These are phyloP conservation scores for Nicotiana benthamiana DNA, from an alignment of 257 asterid species.

Conservation along the genomic window DNA sequence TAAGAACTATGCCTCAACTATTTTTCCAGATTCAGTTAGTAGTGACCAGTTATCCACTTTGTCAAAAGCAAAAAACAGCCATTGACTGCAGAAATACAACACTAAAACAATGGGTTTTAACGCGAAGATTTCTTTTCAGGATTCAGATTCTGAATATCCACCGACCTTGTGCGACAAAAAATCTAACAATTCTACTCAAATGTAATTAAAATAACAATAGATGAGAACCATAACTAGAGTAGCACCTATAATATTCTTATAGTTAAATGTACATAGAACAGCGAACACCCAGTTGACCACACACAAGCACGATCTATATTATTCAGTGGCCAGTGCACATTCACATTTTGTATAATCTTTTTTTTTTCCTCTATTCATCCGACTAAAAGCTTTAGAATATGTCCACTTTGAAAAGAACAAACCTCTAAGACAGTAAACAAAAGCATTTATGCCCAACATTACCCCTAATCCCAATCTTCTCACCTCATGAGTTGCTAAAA, in stretches of 20 bases:
- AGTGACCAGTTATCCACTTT: background rate
- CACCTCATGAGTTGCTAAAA: background rate
- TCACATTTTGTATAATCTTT: background rate
- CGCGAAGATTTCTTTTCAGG: background rate
- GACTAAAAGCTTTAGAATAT: background rate
- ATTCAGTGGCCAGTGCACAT: background rate
- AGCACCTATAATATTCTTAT: background rate
- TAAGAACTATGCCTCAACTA: background rate
- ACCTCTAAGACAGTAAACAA: background rate
- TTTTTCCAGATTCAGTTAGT: background rate
- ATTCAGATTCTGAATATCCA: background rate
- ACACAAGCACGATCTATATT: background rate
- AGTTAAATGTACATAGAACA: background rate
- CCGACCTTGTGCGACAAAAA: background rate
- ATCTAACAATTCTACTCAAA: background rate
- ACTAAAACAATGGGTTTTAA: background rate
- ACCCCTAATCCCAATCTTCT: background rate
- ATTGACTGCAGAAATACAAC: background rate
- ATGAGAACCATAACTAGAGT: background rate
- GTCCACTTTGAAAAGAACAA: background rate
- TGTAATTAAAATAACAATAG: background rate
- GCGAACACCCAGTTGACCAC: background rate
- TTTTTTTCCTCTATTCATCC: background rate
- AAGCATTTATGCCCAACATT: background rate
- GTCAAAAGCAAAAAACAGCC: background rate